Evolutionary conservation across 2,329 filamentous ascomycete genomes (phyloP).

Genomic region (Claviceps fusiformis): DNA sequence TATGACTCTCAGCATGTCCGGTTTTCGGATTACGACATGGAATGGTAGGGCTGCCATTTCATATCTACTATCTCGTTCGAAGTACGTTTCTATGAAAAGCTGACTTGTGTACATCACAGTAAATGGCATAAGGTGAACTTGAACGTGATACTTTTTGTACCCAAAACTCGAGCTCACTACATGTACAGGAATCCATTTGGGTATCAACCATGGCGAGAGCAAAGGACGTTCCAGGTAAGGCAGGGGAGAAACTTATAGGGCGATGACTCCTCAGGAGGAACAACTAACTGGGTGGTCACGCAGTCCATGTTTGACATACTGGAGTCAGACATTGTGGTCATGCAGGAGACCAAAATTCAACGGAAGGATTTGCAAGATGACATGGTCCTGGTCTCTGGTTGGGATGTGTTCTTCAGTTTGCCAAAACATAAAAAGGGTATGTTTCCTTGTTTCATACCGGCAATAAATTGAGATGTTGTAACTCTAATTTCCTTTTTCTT

Average conservation of each 20-base stretch:
- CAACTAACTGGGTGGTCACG: background rate
- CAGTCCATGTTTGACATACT: conserved; percentile 89
- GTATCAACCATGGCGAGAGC: conserved; percentile 72
- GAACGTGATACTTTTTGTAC: background rate
- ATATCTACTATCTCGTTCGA: background rate
- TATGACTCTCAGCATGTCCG: conserved; percentile 36
- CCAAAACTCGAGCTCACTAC: background rate
- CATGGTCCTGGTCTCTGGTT: conserved; percentile 88
- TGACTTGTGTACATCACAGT: conserved; percentile 32
- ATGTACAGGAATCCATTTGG: conserved; percentile 57
- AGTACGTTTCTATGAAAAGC: background rate
- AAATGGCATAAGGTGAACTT: conserved; percentile 57
- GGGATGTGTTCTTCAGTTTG: conserved; percentile 93
- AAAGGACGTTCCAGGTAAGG: conserved; percentile 52
- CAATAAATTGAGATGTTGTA: background rate
- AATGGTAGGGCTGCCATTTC: conserved; percentile 45
- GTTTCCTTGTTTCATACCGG: background rate
- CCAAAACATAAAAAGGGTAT: conserved; percentile 86
- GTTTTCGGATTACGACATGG: conserved; percentile 72
- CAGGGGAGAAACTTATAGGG: conserved; percentile 1
- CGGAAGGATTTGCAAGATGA: conserved; percentile 84
- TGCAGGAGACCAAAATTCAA: conserved; percentile 96
- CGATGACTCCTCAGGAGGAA: too few relatives aligned
- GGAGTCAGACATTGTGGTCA: conserved; percentile 82
- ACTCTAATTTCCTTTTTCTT: background rate